A percentile compares a stretch with the other conserved stretches of the same genome.
These are phyloP conservation scores for Ilyonectria destructans DNA, from an alignment of 2,329 filamentous ascomycete genomes.

Conservation along the genomic window DNA sequence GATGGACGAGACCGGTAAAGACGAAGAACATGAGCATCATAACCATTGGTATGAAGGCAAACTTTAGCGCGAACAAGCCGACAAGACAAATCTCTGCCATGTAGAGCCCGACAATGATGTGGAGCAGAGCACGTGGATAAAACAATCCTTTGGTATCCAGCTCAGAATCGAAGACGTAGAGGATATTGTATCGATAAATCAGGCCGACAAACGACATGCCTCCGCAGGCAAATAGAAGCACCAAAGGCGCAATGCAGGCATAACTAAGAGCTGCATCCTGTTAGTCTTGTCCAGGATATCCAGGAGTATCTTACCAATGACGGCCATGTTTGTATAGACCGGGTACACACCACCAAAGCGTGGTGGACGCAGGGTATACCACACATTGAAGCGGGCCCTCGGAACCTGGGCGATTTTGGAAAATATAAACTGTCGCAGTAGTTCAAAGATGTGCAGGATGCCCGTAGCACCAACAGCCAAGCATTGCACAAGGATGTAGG, in stretches of 20 bases:
- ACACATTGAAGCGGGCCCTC: conserved; percentile 84
- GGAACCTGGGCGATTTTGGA: conserved; percentile 85
- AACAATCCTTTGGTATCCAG: conserved; percentile 92
- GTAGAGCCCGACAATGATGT: conserved; percentile 88
- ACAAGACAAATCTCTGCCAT: conserved; percentile 87
- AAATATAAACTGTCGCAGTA: conserved; percentile 71
- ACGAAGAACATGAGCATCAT: conserved; percentile 84
- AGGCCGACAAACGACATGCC: conserved; percentile 88
- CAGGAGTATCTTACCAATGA: conserved; percentile 75
- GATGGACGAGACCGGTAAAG: conserved; percentile 83
- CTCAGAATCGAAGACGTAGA: conserved; percentile 86
- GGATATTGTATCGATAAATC: conserved; percentile 91
- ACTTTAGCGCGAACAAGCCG: conserved; percentile 83
- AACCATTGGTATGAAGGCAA: conserved; percentile 78
- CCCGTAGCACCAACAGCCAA: conserved; percentile 83
- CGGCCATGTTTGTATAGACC: conserved; percentile 84
- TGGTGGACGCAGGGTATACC: conserved; percentile 80
- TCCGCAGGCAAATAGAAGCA: conserved; percentile 85
- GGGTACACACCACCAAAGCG: conserved; percentile 90
- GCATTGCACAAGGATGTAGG: conserved; percentile 94
- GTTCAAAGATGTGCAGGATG: conserved; percentile 79
- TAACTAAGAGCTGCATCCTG: conserved; percentile 80
- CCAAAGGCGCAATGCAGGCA: conserved; percentile 87
- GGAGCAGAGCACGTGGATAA: conserved; percentile 90
- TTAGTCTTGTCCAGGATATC: conserved; percentile 10